phyloP scores from a whole-genome alignment of 352 stramenopile genomes.

The Globisporangium nunn region DNA sequence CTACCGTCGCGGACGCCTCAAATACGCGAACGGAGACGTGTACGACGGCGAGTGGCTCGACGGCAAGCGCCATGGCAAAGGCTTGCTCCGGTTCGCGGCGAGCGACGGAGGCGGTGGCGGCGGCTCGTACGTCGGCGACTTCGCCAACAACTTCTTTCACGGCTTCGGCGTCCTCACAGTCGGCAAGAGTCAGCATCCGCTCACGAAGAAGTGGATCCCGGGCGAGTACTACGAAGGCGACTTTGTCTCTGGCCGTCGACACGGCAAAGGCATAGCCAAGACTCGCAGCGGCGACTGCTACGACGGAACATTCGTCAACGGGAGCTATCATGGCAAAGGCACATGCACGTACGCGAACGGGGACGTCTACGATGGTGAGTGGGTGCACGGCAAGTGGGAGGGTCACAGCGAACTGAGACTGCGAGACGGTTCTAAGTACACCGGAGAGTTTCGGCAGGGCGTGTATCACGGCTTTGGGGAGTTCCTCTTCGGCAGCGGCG shows the following conservation, averaged over 20 bases:
- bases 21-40: constrained; percentile 66
- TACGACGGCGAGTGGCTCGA: constrained; percentile 86
- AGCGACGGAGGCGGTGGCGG: constrained; percentile 5
- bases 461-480: constrained; percentile 60
- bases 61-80: constrained; percentile 63
- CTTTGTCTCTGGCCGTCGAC: constrained; percentile 40
- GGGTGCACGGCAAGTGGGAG: constrained; percentile 47
- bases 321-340: constrained; percentile 48
- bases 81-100: constrained; percentile 39
- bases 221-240: constrained; percentile 65
- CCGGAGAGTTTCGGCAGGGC: constrained; percentile 38
- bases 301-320: constrained; percentile 40
- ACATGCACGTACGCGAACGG: constrained; percentile 49
- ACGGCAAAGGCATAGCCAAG: constrained; percentile 42
- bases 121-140: constrained; percentile 45
- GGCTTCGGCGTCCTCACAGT: constrained; percentile 55
- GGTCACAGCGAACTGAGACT: constrained; percentile 43
- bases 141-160: constrained; percentile 46
- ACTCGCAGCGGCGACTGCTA: constrained; percentile 36
- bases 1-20: constrained; percentile 57
- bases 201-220: constrained; percentile 54
- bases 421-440: constrained; percentile 45
- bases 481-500: constrained; percentile 33
- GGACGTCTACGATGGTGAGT: constrained; percentile 67
- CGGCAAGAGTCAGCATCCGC: constrained; percentile 41